Base-by-base conservation (phyloP, 768 basidiomycete species). In the Cystobasidium ongulense region DNA sequence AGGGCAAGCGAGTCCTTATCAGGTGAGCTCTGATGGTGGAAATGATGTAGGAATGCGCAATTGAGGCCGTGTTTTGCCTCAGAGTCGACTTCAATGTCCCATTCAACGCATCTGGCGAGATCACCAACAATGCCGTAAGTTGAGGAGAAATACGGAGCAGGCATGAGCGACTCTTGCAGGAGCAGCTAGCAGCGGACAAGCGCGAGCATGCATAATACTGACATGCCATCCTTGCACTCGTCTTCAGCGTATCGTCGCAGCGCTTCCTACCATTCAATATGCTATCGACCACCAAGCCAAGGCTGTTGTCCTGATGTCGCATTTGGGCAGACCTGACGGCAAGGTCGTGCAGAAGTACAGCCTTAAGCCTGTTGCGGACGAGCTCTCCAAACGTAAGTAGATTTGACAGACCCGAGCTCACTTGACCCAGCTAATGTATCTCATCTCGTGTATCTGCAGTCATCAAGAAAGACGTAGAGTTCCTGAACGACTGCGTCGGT, bases 311-410 rank as follows among this genome's bases (percentile, higher is more conserved):
- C 87, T 98, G 80, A 96, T 97, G 93, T 97, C 95, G 80, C 95
- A 99, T 82, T 87, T 99, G 71, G 96, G 95, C 27, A 91, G 95
- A 76, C 95, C 95, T 11, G 92, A 98, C 82, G 95, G 95, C 78
- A 90, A 91, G 78, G 87, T 88, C 70, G 88, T 88, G 79, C 84
- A 85, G 63, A 97, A 97, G 80, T 95, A 91, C 85, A 91, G 92
- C 7, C 87, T 99, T 73, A 88, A 86, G 81, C 91, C 92, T 50
- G 88, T 98, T 76, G 87, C 93, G 54, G 81, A 82, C 73, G 90
- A 94, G 81, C 85, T 96, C 36, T 86, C 89, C 79, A 86, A 86
- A 77, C 88, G 87, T 75, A 36, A 38, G 73, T n/a, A n/a, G n/a
- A n/a, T n/a, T n/a, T n/a, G n/a, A n/a, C n/a, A n/a, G n/a, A n/a